Evolutionary conservation across 192 early-diverging fungal species (phyloP), one percentile per base, ranked within the genome.

Genomic region (Coemansia sp.): DNA sequence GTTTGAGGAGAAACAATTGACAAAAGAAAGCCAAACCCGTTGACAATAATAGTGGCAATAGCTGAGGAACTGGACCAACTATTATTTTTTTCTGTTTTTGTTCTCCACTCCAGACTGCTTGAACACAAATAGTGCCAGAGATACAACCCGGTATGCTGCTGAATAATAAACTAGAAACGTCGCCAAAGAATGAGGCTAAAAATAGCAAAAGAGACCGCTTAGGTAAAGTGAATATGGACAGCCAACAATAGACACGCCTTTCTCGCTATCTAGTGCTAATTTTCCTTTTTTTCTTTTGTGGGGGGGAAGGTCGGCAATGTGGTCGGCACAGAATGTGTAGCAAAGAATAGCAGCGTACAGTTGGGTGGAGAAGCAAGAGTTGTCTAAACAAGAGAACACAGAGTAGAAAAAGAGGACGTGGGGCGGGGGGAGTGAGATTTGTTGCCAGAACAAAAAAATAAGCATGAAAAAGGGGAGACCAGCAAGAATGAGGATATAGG

Each of bases 111-210:
- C 5, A 25, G 51, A 25, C 17, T 54, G 51, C 20, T 54, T 22
- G 8, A 22, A 54, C 8, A 17, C 6, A 17, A 45, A 45, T 45
- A 45, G 4, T 45, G 13, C 43, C 13, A 13, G 43, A 45, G 43
- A 45, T 1, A 13, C 1, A 12, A 8, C 16, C 48, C 17, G 48
- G 3, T 50, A 17, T 17, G 5, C 13, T 50, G 48, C 17, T 17
- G 48, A 17, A 17, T 17, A 50, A 50, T 17, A 17, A 14, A 17
- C 16, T 14, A 50, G n/a, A 50, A 17, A 12, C 3, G 25, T 10
- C 14, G 12, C 7, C 54, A 59, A 39, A 59, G 57, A 59, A 59
- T 59, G 57, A 2, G 10, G 12, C n/a, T 41, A 59, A 59, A 59
- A 59, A 59, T 59, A 59, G 56, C 56, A 38, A 37, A 25, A 58